phyloP scores from a whole-genome alignment of 768 basidiomycete species.

The Trametes cubensis region DNA sequence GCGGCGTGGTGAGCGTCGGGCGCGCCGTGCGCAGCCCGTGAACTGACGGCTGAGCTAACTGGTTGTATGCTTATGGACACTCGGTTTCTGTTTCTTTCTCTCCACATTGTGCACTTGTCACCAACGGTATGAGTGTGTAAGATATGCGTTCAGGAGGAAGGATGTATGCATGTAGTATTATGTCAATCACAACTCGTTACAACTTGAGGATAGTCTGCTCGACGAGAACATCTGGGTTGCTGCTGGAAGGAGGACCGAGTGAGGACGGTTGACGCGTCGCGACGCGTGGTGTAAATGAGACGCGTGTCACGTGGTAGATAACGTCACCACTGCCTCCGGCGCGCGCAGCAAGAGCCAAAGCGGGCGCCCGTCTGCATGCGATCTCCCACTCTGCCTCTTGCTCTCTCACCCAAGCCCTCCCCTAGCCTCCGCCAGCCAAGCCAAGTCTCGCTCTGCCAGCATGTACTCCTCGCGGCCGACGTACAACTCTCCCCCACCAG shows the following conservation, averaged over 20 bases:
- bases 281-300: constrained; percentile 16
- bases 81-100: not conserved
- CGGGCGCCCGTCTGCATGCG: not conserved
- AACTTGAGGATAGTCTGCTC: no score
- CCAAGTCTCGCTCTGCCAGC: not conserved
- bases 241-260: not conserved
- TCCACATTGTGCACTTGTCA: not conserved
- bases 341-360: not conserved
- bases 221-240: no score
- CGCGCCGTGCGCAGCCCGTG: constrained; percentile 13
- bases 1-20: constrained; percentile 12
- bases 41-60: not conserved
- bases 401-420: not conserved
- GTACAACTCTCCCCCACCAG: constrained; percentile 33
- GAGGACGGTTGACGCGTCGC: constrained; percentile 16
- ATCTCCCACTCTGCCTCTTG: not conserved
- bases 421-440: not conserved
- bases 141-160: not conserved
- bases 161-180: constrained; percentile 14
- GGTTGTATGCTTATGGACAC: not conserved
- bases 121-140: not conserved
- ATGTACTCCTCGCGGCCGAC: constrained; percentile 30
- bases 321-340: constrained; percentile 15
- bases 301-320: constrained; percentile 15
- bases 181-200: not conserved